These are phyloP conservation scores for Cercospora sojina DNA, from an alignment of 2,329 filamentous ascomycete species.

Conservation along the genomic window DNA sequence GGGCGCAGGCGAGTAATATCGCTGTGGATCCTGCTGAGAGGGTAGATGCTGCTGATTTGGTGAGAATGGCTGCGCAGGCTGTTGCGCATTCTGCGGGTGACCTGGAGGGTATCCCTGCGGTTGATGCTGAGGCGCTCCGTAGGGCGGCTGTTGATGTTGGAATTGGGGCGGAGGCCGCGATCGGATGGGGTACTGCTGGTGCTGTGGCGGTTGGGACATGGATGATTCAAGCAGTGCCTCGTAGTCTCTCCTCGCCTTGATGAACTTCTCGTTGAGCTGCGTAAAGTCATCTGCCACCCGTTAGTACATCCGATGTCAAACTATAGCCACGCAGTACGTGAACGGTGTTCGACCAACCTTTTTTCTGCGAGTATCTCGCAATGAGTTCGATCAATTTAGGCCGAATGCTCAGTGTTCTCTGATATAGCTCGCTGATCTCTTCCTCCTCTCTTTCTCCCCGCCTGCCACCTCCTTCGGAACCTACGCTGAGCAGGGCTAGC, in stretches of 20 bases:
- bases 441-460: constrained; percentile 74
- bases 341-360: constrained; percentile 59
- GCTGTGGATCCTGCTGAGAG: constrained; percentile 34
- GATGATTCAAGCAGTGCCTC: constrained; percentile 93
- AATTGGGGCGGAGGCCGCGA: constrained; percentile 29
- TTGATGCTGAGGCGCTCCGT: constrained; percentile 39
- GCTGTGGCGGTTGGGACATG: constrained; percentile 80
- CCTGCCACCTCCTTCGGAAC: constrained; percentile 55
- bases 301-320: neutral
- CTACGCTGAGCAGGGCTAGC: constrained; percentile 85
- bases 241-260: constrained; percentile 96
- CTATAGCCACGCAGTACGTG: neutral
- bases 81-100: neutral
- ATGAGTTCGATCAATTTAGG: constrained; percentile 98
- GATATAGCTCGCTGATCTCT: constrained; percentile 87
- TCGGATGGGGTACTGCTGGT: constrained; percentile 35
- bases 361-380: constrained; percentile 98
- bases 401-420: constrained; percentile 88
- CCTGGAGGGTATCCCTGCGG: constrained; percentile 28
- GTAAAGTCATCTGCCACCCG: constrained; percentile 80
- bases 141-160: constrained; percentile 30
- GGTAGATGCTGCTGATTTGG: constrained; percentile 33
- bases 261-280: constrained; percentile 98
- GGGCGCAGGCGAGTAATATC: constrained; percentile 42
- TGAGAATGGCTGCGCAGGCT: constrained; percentile 35